Evolutionary conservation across 2,329 filamentous ascomycete genomes (phyloP), one percentile per base, ranked within the genome.

Genomic region (Colletotrichum camelliae): DNA sequence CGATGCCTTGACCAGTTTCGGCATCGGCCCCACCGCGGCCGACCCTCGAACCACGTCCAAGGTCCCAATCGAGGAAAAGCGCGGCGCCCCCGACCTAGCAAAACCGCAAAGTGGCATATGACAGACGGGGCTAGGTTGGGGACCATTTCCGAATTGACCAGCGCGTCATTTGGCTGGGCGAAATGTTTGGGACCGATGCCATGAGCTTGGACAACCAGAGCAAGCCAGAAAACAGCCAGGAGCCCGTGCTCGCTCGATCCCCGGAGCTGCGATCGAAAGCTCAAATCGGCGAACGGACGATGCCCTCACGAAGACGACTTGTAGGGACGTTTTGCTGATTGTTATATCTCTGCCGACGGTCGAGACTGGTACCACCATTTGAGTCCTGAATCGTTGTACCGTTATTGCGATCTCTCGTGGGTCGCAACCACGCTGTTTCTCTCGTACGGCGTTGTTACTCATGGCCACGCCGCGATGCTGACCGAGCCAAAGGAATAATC

Each of bases 201-300:
- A 35, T 58, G 43, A 65, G 39, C 39, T 37, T 52, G 39, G 27
- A 12, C 29, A 5, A 67, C 33, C 65, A 24, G 61, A 7, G 58
- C 33, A 66, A 74, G 67, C 43, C 58, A 35, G 43, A 65, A 21
- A n/a, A 35, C 21, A 57, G 21, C 33, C 58, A 13, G 27, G 35
- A 64, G 67, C 48, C 67, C 67, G 35, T 71, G 67, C 60, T 35
- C 31, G 31, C 33, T 73, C 74, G 74, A 76, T 76, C 74, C 24
- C 24, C 64, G 24, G 62, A 65, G 39, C 62, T 65, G 57, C 43
- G 70, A 73, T 39, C 57, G n/a, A 68, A 73, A 52, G 70, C 58
- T 60, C 58, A 60, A 35, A 76, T 76, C 74, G 74, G 70, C 70
- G 70, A 58, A 73, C 74, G 60, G 70, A 69, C 70, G 12, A 31